A percentile compares a stretch with the other conserved stretches of the same genome.
Conservation (phyloP, 2,329 filamentous ascomycete genomes). For the Hypoxylon sp. region DNA sequence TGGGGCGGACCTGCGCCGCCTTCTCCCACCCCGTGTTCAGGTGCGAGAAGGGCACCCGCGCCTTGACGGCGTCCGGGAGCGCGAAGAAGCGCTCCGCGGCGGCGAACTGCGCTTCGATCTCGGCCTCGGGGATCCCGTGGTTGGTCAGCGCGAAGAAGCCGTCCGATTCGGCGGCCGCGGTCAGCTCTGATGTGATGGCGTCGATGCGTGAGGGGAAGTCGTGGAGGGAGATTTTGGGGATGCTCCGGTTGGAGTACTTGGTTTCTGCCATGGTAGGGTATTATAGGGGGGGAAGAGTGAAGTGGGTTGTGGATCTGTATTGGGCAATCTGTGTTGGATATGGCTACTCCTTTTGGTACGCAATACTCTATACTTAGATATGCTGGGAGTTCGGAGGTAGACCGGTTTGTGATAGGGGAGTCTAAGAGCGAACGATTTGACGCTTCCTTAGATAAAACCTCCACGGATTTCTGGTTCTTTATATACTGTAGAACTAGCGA, state of each 20-base stretch:
- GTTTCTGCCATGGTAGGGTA: constrained; percentile 49
- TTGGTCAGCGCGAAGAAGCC: constrained; percentile 71
- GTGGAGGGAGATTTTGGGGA: constrained; percentile 66
- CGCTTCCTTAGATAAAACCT: neutral
- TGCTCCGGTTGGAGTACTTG: constrained; percentile 57
- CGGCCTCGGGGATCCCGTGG: constrained; percentile 63
- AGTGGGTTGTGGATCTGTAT: neutral
- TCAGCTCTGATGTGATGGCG: constrained; percentile 64
- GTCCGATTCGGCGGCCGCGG: constrained; percentile 67
- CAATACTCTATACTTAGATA: neutral
- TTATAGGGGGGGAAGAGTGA: neutral
- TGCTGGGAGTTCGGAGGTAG: neutral
- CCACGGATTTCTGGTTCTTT: neutral
- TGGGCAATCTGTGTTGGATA: neutral
- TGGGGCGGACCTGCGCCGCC: constrained; percentile 68
- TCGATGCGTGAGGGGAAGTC: constrained; percentile 66
- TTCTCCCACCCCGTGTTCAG: constrained; percentile 73
- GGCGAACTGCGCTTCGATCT: constrained; percentile 65
- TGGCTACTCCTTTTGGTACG: neutral
- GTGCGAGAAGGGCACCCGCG: constrained; percentile 65
- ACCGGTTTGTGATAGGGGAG: neutral
- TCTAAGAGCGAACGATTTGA: neutral
- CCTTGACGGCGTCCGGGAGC: constrained; percentile 64
- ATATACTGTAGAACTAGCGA: neutral
- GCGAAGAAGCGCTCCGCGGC: constrained; percentile 66